These are phyloP conservation scores for Suillus luteus DNA, from an alignment of 768 basidiomycete genomes.

Conservation along the genomic window DNA sequence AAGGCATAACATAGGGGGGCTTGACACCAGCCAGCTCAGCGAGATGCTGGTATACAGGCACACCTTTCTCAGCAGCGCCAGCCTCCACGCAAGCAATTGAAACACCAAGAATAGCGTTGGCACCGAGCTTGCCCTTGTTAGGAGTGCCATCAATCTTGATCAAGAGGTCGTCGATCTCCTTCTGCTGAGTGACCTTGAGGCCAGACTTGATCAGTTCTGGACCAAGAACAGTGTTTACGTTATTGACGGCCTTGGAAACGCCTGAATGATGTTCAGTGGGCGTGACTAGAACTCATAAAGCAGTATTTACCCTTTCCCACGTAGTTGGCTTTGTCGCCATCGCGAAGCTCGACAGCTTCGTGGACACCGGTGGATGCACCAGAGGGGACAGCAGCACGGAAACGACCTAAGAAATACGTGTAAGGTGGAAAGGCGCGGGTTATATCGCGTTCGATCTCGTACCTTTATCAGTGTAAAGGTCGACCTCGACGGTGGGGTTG, in stretches of 20 bases:
- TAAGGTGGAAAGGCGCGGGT: conserved; percentile 4
- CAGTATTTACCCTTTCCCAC: conserved; percentile 82
- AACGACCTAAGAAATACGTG: conserved; percentile 62
- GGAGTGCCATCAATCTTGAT: conserved; percentile 97
- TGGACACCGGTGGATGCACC: conserved; percentile 98
- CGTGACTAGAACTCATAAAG: not conserved
- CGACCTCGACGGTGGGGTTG: conserved; percentile 96
- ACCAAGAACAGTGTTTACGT: conserved; percentile 91
- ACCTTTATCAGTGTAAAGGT: conserved; percentile 88
- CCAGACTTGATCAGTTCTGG: conserved; percentile 84
- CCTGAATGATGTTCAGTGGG: conserved; percentile 46
- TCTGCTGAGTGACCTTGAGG: conserved; percentile 85
- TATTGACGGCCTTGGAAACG: conserved; percentile 89
- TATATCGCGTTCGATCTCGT: conserved; percentile 22
- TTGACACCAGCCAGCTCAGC: conserved; percentile 96
- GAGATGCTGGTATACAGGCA: conserved; percentile 95
- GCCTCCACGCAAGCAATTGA: conserved; percentile 95
- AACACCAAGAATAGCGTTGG: conserved; percentile 98
- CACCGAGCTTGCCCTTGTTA: conserved; percentile 99
- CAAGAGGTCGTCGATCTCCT: conserved; percentile 95
- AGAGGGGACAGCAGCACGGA: conserved; percentile 93
- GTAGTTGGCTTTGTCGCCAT: conserved; percentile 90
- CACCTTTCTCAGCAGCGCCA: conserved; percentile 90
- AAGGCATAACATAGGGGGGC: conserved; percentile 89
- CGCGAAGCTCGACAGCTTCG: conserved; percentile 98